Conservation (phyloP, 2,329 filamentous ascomycete genomes). For the Penicillium paneum region DNA sequence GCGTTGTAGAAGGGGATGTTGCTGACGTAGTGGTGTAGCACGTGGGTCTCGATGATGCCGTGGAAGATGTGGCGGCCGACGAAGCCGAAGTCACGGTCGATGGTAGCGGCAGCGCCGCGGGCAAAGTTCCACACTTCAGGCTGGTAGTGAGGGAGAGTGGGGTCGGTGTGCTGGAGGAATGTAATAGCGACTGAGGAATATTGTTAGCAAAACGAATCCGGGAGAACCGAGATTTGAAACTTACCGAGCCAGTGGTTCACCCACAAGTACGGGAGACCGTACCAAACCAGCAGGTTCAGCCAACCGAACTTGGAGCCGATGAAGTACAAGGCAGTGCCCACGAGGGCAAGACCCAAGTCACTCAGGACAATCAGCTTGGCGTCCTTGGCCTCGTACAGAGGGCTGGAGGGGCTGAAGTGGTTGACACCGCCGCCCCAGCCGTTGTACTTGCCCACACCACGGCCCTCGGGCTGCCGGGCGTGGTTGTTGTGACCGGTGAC, state of each 20-base stretch:
- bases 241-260: slow-evolving; percentile 98
- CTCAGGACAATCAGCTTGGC: slow-evolving; percentile 81
- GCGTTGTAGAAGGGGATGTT: slow-evolving; percentile 96
- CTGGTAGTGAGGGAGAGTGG: slow-evolving; percentile 87
- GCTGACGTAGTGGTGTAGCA: slow-evolving; percentile 95
- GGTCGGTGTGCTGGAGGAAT: slow-evolving; percentile 95
- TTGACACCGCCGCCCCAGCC: slow-evolving; percentile 78
- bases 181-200: slow-evolving; percentile 76
- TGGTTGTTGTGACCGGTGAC: slow-evolving; percentile 96
- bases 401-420: slow-evolving; percentile 87
- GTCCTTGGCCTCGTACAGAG: slow-evolving; percentile 87
- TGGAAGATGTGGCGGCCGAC: slow-evolving; percentile 86
- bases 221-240: slow-evolving; percentile 36
- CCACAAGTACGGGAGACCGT: slow-evolving; percentile 92
- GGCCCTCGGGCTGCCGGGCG: slow-evolving; percentile 84
- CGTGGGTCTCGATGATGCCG: slow-evolving; percentile 96
- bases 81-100: slow-evolving; percentile 96
- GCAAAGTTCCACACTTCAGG: slow-evolving; percentile 86
- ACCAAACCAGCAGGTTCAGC: slow-evolving; percentile 88
- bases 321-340: slow-evolving; percentile 59
- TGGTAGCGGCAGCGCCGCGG: slow-evolving; percentile 89
- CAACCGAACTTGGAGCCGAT: slow-evolving; percentile 77
- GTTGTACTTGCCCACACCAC: slow-evolving; percentile 88
- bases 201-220: slow-evolving; percentile 5
- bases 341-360: slow-evolving; percentile 74